Conservation (phyloP, 2,329 filamentous ascomycete species). For the Neodidymelliopsis sp. region DNA sequence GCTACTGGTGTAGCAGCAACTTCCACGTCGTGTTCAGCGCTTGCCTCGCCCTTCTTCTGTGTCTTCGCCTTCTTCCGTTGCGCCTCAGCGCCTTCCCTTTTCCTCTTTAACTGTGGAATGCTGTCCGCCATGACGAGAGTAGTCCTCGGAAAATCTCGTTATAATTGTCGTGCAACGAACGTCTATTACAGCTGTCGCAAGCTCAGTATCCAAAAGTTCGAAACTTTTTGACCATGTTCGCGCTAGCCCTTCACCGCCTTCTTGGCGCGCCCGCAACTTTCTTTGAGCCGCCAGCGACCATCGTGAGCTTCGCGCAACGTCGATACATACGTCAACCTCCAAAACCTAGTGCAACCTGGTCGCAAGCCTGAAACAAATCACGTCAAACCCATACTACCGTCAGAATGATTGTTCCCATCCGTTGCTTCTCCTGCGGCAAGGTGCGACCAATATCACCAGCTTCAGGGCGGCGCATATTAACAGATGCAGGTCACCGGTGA, state of each 20-base stretch:
- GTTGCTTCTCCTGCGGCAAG: constrained; percentile 99
- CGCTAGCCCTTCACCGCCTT: constrained; percentile 46
- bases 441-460: constrained; percentile 57
- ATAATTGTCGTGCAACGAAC: constrained; percentile 1
- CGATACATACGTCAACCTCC: constrained; percentile 10
- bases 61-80: constrained; percentile 41
- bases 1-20: constrained; percentile 17
- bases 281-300: constrained; percentile 35
- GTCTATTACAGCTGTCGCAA: constrained; percentile 7
- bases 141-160: neutral
- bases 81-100: constrained; percentile 38
- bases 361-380: constrained; percentile 8
- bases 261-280: constrained; percentile 43
- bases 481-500: constrained; percentile 84
- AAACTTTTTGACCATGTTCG: constrained; percentile 34
- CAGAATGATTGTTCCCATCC: constrained; percentile 97
- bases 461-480: constrained; percentile 35
- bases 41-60: constrained; percentile 34
- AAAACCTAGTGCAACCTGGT: constrained; percentile 9
- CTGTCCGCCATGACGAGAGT: constrained; percentile 33
- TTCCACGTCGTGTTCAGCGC: constrained; percentile 22
- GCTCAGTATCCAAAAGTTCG: constrained; percentile 15
- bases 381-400: constrained; percentile 1
- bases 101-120: constrained; percentile 40
- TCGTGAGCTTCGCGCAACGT: constrained; percentile 25